Evolutionary conservation across 2,329 filamentous ascomycete species (phyloP).

Genomic region (Penicillium sp.): DNA sequence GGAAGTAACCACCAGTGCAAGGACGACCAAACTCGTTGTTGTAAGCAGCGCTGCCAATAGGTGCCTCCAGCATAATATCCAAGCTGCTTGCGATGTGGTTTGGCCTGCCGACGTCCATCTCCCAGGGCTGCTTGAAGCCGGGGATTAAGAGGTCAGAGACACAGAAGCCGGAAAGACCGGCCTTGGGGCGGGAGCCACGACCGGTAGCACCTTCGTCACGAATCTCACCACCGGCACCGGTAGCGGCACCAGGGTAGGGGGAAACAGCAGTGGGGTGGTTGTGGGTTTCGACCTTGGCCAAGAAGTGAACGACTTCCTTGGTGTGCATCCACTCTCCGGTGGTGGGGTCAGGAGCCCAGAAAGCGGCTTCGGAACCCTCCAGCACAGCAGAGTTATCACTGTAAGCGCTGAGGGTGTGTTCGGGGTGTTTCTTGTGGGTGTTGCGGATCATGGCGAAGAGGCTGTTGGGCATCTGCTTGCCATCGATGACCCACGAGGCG

Average conservation of each 20-base stretch:
- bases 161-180: conserved; percentile 87
- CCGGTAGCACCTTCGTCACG: conserved; percentile 94
- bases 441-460: conserved; percentile 97
- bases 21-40: conserved; percentile 98
- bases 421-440: conserved; percentile 75
- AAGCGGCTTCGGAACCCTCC: conserved; percentile 67
- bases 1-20: conserved; percentile 84
- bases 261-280: conserved; percentile 97
- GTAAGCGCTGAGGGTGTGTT: conserved; percentile 90
- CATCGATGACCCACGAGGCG: conserved; percentile 92
- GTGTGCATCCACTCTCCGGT: conserved; percentile 86
- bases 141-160: conserved; percentile 94
- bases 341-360: conserved; percentile 84
- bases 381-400: conserved; percentile 97
- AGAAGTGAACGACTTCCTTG: conserved; percentile 81
- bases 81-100: conserved; percentile 89
- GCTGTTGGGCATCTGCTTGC: conserved; percentile 72
- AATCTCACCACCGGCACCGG: conserved; percentile 93
- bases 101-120: conserved; percentile 84
- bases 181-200: conserved; percentile 87
- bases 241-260: conserved; percentile 88
- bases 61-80: conserved; percentile 97
- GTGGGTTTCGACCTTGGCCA: conserved; percentile 96
- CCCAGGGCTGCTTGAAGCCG: conserved; percentile 80
- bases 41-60: conserved; percentile 90